A percentile compares a stretch with the other conserved stretches of the same genome.
Conservation (phyloP, 331 rosid species). For the Rhamnella rubrinervis region DNA sequence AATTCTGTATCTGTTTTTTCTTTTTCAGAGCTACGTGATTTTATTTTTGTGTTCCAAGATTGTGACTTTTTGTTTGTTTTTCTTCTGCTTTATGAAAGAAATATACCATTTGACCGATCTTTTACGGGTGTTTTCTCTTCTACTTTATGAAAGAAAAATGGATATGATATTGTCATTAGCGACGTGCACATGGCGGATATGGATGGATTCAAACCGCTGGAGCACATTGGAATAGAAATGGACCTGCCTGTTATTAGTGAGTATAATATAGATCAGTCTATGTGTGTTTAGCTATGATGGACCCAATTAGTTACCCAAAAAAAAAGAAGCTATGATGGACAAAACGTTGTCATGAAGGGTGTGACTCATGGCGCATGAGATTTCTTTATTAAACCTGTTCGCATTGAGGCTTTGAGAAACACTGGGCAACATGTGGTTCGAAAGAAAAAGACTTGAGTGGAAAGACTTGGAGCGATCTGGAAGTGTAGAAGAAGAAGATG, state of each 20-base stretch:
- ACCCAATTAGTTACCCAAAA: no score
- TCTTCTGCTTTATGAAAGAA: conserved; percentile 2
- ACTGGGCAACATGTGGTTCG: conserved; percentile 99
- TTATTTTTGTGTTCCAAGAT: neutral
- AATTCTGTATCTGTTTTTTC: neutral
- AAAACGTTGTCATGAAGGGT: conserved; percentile 91
- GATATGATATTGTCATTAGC: conserved; percentile 89
- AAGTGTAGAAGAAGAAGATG: conserved; percentile 88
- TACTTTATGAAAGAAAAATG: no score
- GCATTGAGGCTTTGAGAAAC: conserved; percentile 92
- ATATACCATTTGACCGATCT: neutral
- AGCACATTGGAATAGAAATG: conserved; percentile 91
- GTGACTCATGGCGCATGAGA: conserved; percentile 99
- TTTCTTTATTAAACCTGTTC: conserved; percentile 89
- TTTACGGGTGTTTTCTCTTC: neutral
- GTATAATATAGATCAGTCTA: conserved; percentile 24
- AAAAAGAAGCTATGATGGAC: no score
- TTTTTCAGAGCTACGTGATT: conserved; percentile 2
- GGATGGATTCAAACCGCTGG: conserved; percentile 97
- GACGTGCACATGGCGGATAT: conserved; percentile 99
- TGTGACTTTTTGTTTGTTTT: neutral
- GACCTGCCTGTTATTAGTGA: conserved; percentile 97
- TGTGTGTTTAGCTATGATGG: conserved; percentile 2
- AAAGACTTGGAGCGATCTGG: conserved; percentile 85
- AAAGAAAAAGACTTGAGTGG: conserved; percentile 83